Evolutionary conservation across 352 stramenopile genomes (phyloP).

Genomic region (Phytopythium oedochilum): DNA sequence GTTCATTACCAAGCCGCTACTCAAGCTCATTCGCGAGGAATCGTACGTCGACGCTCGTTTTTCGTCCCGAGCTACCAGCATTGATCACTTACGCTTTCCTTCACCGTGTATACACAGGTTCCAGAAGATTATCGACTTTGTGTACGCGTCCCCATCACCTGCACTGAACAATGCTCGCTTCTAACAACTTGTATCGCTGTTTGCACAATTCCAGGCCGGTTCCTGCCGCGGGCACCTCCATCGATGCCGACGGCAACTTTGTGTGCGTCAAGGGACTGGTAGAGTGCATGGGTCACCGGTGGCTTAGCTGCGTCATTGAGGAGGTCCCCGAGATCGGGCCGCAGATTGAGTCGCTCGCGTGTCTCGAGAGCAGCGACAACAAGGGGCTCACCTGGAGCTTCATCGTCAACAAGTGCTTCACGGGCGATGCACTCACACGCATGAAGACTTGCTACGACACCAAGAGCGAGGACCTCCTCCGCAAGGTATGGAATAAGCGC

Average conservation of each 20-base stretch:
- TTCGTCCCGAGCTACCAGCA: not conserved
- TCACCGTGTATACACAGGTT: conserved; percentile 36
- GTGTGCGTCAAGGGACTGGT: conserved; percentile 60
- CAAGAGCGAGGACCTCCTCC: conserved; percentile 49
- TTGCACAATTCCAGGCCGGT: conserved; percentile 24
- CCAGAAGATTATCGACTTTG: conserved; percentile 66
- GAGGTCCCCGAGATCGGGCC: conserved; percentile 60
- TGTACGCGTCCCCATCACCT: conserved; percentile 5
- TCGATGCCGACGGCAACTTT: conserved; percentile 55
- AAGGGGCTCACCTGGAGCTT: conserved; percentile 63
- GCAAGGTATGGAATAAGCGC: conserved; percentile 21
- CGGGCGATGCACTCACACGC: conserved; percentile 28
- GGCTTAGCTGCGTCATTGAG: conserved; percentile 70
- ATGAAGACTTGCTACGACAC: conserved; percentile 68
- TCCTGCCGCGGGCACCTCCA: conserved; percentile 59
- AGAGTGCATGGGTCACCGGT: conserved; percentile 76
- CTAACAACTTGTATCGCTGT: conserved; percentile 1
- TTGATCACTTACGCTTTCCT: not conserved
- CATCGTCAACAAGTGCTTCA: conserved; percentile 64
- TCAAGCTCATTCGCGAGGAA: conserved; percentile 54
- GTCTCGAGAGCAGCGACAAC: conserved; percentile 75
- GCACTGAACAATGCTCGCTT: not conserved
- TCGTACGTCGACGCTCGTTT: conserved; percentile 27
- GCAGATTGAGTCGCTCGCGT: conserved; percentile 60
- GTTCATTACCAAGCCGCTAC: conserved; percentile 60